phyloP scores from a whole-genome alignment of 108 stramenopile genomes.

The Stephanodiscus triporus region DNA sequence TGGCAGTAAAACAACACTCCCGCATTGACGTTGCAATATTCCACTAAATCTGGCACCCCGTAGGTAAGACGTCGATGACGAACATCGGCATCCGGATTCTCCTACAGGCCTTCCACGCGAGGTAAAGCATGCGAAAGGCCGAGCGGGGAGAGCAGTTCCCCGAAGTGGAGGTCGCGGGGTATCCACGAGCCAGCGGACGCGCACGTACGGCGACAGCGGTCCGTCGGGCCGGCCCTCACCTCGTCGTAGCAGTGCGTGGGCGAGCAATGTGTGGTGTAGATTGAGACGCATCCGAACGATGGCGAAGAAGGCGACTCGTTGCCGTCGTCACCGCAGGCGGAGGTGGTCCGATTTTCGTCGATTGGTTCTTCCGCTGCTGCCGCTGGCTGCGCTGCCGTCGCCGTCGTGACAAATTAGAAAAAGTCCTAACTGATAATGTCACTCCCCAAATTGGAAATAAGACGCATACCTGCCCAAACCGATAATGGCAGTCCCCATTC shows the following conservation, averaged over 20 bases:
- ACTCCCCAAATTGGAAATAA: too few species aligned
- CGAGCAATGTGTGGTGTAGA: slow-evolving; percentile 96
- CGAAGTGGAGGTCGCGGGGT: slow-evolving; percentile 56
- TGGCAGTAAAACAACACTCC: slow-evolving; percentile 97
- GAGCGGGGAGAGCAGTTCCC: slow-evolving; percentile 69
- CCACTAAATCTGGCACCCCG: slow-evolving; percentile 75
- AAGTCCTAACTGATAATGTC: too few species aligned
- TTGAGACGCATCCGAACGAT: slow-evolving; percentile 55
- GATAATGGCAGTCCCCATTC: too few species aligned
- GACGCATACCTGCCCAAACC: too few species aligned
- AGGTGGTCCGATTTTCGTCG: neutral
- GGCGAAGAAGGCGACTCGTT: neutral
- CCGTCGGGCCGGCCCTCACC: slow-evolving; percentile 74
- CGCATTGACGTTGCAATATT: slow-evolving; percentile 51
- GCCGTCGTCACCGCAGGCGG: slow-evolving; percentile 1
- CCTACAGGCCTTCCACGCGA: slow-evolving; percentile 47
- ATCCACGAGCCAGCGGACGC: slow-evolving; percentile 79
- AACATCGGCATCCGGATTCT: slow-evolving; percentile 68
- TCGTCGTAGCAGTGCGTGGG: slow-evolving; percentile 90
- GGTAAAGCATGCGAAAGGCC: slow-evolving; percentile 73
- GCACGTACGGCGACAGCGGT: slow-evolving; percentile 48
- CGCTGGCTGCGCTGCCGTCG: neutral
- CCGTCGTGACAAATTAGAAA: too few species aligned
- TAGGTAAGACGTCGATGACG: slow-evolving; percentile 92
- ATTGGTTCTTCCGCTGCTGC: neutral